Evolutionary conservation across 495 filamentous ascomycete genomes (phyloP).

Genomic region (Neurospora sp.): DNA sequence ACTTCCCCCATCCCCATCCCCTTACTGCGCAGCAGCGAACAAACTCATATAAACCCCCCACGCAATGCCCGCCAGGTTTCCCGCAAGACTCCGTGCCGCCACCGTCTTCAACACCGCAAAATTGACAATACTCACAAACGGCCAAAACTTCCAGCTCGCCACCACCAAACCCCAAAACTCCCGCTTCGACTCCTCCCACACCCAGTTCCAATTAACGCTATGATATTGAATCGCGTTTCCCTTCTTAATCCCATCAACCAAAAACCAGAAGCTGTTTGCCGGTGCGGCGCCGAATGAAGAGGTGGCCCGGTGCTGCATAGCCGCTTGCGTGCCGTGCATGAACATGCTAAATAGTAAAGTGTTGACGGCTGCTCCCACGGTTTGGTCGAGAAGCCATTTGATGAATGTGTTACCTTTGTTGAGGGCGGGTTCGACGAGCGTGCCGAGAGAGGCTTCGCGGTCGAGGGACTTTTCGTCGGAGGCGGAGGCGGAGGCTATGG

Average conservation of each 20-base stretch:
- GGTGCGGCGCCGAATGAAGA: not conserved
- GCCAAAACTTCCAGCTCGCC: constrained; percentile 77
- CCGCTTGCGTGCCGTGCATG: constrained; percentile 29
- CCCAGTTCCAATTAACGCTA: constrained; percentile 21
- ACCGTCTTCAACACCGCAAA: constrained; percentile 68
- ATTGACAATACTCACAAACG: constrained; percentile 66
- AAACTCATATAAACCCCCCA: constrained; percentile 88
- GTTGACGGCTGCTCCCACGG: constrained; percentile 63
- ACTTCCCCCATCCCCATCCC: not conserved
- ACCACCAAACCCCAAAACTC: constrained; percentile 62
- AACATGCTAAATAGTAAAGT: constrained; percentile 58
- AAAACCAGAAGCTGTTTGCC: constrained; percentile 13
- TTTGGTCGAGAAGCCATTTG: constrained; percentile 81
- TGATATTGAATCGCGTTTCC: constrained; percentile 19
- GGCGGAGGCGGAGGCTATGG: constrained; percentile 27
- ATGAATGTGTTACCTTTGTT: constrained; percentile 60
- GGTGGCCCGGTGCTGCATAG: constrained; percentile 20
- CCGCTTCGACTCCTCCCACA: constrained; percentile 25
- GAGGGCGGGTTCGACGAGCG: constrained; percentile 41
- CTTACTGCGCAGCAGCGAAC: constrained; percentile 32
- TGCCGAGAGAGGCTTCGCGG: constrained; percentile 25
- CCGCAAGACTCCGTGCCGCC: constrained; percentile 64
- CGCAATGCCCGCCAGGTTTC: constrained; percentile 64
- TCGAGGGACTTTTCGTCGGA: constrained; percentile 33
- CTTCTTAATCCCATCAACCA: not conserved